phyloP scores from a whole-genome alignment of 1,284 basidiomycete genomes.

The Mycena sp. region DNA sequence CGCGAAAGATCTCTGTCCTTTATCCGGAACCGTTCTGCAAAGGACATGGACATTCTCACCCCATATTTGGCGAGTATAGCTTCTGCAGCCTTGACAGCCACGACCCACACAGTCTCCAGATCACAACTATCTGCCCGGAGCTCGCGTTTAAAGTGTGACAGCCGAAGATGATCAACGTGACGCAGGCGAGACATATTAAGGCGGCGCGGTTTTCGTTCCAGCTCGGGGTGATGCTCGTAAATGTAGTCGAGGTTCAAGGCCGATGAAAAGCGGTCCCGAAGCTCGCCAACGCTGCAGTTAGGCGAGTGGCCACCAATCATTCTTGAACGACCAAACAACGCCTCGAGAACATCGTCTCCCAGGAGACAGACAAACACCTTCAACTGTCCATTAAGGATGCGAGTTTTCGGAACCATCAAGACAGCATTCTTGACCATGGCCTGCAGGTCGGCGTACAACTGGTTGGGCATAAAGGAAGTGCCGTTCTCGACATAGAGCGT shows the following conservation, averaged over 20 bases:
- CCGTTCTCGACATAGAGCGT: conserved; percentile 15
- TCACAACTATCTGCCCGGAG: conserved; percentile 12
- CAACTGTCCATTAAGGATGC: neutral
- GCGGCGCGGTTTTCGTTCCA: conserved; percentile 15
- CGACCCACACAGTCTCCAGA: neutral
- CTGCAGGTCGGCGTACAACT: conserved; percentile 22
- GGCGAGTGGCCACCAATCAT: conserved; percentile 34
- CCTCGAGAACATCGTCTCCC: conserved; percentile 22
- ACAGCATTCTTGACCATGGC: conserved; percentile 18
- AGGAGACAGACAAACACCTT: conserved; percentile 6
- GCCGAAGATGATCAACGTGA: conserved; percentile 17
- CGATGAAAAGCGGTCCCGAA: conserved; percentile 43
- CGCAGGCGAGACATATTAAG: conserved; percentile 7
- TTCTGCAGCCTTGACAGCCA: neutral
- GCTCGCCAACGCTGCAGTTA: conserved; percentile 31
- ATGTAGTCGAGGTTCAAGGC: conserved; percentile 43
- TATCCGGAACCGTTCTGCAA: neutral
- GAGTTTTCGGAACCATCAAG: conserved; percentile 6
- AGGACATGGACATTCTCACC: neutral
- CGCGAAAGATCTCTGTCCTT: neutral
- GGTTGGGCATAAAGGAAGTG: conserved; percentile 14
- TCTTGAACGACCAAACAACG: conserved; percentile 17
- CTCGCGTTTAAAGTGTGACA: neutral
- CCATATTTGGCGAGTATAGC: neutral
- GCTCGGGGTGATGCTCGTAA: conserved; percentile 14